Evolutionary conservation across 495 filamentous ascomycete genomes (phyloP).

Genomic region (Cercophora scortea): DNA sequence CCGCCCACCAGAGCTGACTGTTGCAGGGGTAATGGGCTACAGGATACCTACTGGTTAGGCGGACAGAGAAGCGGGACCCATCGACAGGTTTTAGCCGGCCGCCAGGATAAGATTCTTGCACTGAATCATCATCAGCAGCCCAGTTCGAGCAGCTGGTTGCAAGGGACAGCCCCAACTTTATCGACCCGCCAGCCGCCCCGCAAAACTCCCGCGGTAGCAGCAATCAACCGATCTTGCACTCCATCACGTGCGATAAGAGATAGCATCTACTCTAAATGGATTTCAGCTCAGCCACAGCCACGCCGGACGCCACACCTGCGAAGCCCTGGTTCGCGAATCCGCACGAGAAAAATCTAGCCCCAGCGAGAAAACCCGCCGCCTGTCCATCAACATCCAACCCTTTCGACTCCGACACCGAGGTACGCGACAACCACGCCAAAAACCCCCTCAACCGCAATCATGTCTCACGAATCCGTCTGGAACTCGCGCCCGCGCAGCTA

Average conservation of each 20-base stretch:
- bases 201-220: not conserved
- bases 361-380: not conserved
- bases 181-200: not conserved
- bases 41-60: no score
- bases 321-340: conserved; percentile 12
- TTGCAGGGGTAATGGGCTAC: no score
- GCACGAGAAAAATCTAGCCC: conserved; percentile 23
- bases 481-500: conserved; percentile 94
- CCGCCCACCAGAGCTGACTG: no score
- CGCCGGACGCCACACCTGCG: no score
- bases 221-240: not conserved
- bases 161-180: not conserved
- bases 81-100: no score
- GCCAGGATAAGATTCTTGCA: not conserved
- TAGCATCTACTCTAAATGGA: conserved; percentile 1
- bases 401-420: not conserved
- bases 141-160: not conserved
- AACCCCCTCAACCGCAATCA: conserved; percentile 35
- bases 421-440: not conserved
- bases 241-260: conserved; percentile 1
- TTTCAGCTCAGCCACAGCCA: conserved; percentile 5
- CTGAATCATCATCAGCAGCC: not conserved
- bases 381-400: not conserved
- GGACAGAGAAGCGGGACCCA: no score
- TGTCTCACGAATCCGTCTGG: conserved; percentile 99